Base-by-base conservation (phyloP, 2,329 filamentous ascomycete genomes). In the Aspergillus fijiensis region DNA sequence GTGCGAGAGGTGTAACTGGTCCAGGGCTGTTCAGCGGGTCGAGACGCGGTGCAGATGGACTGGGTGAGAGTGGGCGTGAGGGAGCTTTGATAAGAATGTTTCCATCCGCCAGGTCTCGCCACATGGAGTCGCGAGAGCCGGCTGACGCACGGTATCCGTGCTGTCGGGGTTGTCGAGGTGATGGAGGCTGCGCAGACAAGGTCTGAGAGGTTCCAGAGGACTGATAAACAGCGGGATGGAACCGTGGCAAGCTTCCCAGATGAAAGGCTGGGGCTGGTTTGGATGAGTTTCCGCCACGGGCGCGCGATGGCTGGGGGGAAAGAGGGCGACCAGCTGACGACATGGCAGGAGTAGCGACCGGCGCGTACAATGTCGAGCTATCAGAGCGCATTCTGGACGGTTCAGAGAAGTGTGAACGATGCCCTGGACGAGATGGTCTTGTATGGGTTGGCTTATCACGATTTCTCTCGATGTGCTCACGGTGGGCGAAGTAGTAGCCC, bases 21-120 rank as follows among this genome's bases (percentile, higher is more conserved):
- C 79, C 79, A 1, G 79, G 79, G 55, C 79, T 81, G 39, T 74
- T 72, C 11, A 80, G 70, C 21, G 79, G 79, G 51, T 79, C 77
- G 16, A 81, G 65, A 5, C 78, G 75, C 7, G 79, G 79, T 16
- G 78, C 77, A 11, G 75, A 74, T n/a, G 79, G 79, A 49, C 67
- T 74, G 68, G 67, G 69, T 49, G 62, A 68, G 31, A 60, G 65
- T 57, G 51, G 67, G 61, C 50, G 69, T 64, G 60, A 73, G 62
- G 50, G 71, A 54, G 59, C 68, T 49, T 72, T 71, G 0, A 74
- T 69, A 7, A 75, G 57, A 27, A 71, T 65, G 16, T 72, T 66
- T 12, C 72, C 69, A 12, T 79, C 75, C 11, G 79, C 66, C 21
- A 79, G 67, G n/a, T 80, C 78, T 5, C 77, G 73, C 59, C 79